Conservation (phyloP, 192 early-diverging fungal genomes). For the Rhizophagus sp. region DNA sequence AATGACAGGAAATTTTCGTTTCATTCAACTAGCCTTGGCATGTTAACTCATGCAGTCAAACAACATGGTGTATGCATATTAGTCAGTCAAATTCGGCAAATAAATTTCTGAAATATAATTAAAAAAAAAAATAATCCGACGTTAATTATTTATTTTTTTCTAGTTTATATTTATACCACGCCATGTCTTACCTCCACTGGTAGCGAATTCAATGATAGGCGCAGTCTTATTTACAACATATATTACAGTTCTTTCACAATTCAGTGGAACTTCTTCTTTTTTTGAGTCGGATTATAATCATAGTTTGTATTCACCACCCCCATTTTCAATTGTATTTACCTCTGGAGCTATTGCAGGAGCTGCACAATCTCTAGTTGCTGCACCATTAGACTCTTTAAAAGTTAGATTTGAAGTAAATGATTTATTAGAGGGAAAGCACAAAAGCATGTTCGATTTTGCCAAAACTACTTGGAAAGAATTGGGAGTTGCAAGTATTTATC, state of each 20-base stretch:
- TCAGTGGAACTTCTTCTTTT: conserved; percentile 49
- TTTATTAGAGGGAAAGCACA: conserved; percentile 71
- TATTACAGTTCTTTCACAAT: conserved; percentile 54
- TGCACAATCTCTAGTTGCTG: conserved; percentile 72
- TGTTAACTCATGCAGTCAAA: conserved; percentile 68
- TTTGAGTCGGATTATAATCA: conserved; percentile 38
- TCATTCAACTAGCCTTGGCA: conserved; percentile 69
- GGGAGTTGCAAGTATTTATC: conserved; percentile 54
- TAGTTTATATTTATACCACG: conserved; percentile 57
- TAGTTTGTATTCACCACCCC: conserved; percentile 50
- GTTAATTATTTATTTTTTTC: neutral
- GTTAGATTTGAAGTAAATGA: conserved; percentile 76
- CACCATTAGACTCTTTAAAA: conserved; percentile 73
- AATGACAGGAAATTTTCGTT: conserved; percentile 45
- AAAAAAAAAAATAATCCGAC: neutral
- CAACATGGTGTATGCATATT: conserved; percentile 55
- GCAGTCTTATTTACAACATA: conserved; percentile 80
- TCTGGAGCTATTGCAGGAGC: conserved; percentile 69
- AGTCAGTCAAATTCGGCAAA: neutral
- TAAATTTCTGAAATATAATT: neutral
- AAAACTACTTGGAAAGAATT: conserved; percentile 56
- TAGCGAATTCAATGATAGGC: conserved; percentile 74
- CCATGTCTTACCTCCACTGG: conserved; percentile 71
- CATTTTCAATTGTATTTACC: conserved; percentile 52
- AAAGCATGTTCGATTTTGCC: conserved; percentile 68